Percentiles rank a stretch among this genome's conserved stretches.
phyloP scores from a whole-genome alignment of 805 yeast species.

The Wickerhamomyces chambardii region DNA sequence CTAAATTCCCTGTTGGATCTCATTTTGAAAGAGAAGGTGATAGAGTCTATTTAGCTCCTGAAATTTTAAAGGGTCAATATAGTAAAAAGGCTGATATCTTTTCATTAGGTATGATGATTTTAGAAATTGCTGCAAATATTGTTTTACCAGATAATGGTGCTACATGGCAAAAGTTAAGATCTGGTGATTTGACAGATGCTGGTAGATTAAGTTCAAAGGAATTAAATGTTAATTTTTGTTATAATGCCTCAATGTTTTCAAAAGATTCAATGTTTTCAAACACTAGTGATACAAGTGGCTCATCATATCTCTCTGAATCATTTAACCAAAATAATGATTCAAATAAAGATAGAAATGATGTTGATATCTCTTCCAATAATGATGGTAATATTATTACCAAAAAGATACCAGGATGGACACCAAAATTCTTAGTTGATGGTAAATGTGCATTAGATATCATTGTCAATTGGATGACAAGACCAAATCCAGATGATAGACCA shows the following conservation, averaged over 20 bases:
- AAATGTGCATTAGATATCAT: constrained; percentile 64
- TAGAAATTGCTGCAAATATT: constrained; percentile 94
- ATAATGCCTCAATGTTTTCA: constrained; percentile 11
- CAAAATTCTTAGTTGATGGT: constrained; percentile 70
- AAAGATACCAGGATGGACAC: constrained; percentile 77
- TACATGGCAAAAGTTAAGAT: constrained; percentile 91
- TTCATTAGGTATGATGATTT: constrained; percentile 87
- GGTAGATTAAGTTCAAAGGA: constrained; percentile 77
- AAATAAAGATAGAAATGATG: constrained; percentile 9
- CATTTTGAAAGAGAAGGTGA: constrained; percentile 91
- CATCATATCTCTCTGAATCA: constrained; percentile 15
- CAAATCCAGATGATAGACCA: constrained; percentile 77
- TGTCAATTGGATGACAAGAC: constrained; percentile 86
- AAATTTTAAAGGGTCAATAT: constrained; percentile 77
- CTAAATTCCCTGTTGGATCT: constrained; percentile 62
- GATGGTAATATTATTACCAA: constrained; percentile 6
- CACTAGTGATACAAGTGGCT: constrained; percentile 4
- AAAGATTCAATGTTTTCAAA: constrained; percentile 3
- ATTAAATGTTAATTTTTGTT: constrained; percentile 22
- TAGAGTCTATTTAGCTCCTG: constrained; percentile 96
- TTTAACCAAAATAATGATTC: constrained; percentile 12
- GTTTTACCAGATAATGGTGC: constrained; percentile 92
- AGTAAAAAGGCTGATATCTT: constrained; percentile 92
- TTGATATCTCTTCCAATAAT: not conserved
- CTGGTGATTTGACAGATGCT: constrained; percentile 94